Evolutionary conservation across 2,329 filamentous ascomycete species (phyloP), one percentile per base, ranked within the genome.

Genomic region (Volutella citrinella): DNA sequence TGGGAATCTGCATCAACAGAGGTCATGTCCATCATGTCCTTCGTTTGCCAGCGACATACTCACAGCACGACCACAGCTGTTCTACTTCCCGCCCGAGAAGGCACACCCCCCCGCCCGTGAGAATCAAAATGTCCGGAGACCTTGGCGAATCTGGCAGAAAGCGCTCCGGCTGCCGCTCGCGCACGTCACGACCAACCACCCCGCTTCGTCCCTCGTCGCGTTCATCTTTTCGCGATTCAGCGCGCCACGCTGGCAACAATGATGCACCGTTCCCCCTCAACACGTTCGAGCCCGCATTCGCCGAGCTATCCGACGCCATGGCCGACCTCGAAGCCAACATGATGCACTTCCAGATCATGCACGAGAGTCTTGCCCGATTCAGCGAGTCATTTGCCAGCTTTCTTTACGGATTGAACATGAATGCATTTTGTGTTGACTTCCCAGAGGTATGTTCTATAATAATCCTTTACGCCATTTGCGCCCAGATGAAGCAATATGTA

Each of bases 381-480:
- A 91, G 84, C 62, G 93, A 98, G 71, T 94, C 86, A 56, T 98
- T 98, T 63, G 89, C 89, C 2, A 88, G 84, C 50, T 97, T 98
- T 54, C 66, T 98, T 27, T 98, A 97, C 54, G 93, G 93, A 3
- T 63, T 98, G 59, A 97, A 97, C 57, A 96, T 98, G 90, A 97
- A 96, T 62, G 93, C 93, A 2, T 98, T 97, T 60, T 97, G 91
- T 60, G 90, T 97, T 19, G 93, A 98, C 61, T 98, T 96, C 47
- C 87, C 89, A 0, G 93, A 98, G 78, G 89, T 89, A 65, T 32
- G 59, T n/a, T n/a, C n/a, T n/a, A n/a, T n/a, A n/a, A n/a, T n/a
- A n/a, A n/a, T n/a, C n/a, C n/a, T n/a, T n/a, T n/a, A n/a, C n/a
- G n/a, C n/a, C n/a, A n/a, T n/a, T n/a, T n/a, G n/a, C n/a, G n/a